Evolutionary conservation across 2,329 filamentous ascomycete genomes (phyloP).

Genomic region (Parastagonospora avenae): DNA sequence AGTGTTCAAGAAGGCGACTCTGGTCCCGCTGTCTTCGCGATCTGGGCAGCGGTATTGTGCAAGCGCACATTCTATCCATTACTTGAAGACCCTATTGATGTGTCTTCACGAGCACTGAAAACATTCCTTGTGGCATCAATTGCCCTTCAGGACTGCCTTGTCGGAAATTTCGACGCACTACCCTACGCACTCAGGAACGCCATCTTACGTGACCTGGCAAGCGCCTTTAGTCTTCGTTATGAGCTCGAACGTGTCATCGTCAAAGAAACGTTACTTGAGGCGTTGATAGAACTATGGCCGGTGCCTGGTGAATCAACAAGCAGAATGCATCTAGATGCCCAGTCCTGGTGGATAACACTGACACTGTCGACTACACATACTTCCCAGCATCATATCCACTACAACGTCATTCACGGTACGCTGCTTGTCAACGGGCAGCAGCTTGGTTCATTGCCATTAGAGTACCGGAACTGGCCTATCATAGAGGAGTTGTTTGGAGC

Average conservation of each 20-base stretch:
- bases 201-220: conserved; percentile 55
- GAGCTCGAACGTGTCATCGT: conserved; percentile 46
- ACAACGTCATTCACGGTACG: conserved; percentile 55
- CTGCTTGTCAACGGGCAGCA: conserved; percentile 57
- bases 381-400: conserved; percentile 49
- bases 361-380: neutral
- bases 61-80: conserved; percentile 45
- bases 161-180: conserved; percentile 45
- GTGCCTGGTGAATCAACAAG: conserved; percentile 31
- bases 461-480: conserved; percentile 52
- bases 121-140: conserved; percentile 50
- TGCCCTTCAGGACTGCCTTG: conserved; percentile 55
- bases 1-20: conserved; percentile 30
- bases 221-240: conserved; percentile 40
- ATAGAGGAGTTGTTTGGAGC: conserved; percentile 61
- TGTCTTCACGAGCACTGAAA: conserved; percentile 10
- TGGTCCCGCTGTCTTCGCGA: conserved; percentile 45
- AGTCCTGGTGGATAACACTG: conserved; percentile 40
- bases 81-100: neutral
- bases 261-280: conserved; percentile 34
- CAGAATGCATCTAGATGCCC: too few relatives aligned
- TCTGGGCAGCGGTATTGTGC: conserved; percentile 64
- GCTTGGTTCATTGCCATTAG: conserved; percentile 59
- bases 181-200: conserved; percentile 43
- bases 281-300: conserved; percentile 54